Evolutionary conservation across 164 flowering plant genomes (phyloP), one percentile per base, ranked within the genome.

Genomic region (Nelumbo lutea): DNA sequence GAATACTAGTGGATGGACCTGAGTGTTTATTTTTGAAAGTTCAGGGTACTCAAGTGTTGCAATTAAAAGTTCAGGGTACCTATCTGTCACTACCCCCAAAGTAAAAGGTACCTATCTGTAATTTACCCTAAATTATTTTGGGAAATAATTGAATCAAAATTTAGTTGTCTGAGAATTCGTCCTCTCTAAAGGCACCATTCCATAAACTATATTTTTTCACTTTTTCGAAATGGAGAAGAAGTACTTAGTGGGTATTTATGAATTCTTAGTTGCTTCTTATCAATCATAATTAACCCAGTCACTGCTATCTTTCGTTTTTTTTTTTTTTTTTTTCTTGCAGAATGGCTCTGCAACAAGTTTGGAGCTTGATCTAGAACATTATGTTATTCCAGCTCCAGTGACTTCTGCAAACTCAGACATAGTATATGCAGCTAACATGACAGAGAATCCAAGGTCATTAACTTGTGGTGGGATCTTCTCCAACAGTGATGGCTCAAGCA

Each of bases 331-430:
- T 68, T 67, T 38, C 40, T 9, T 15, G 38, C 87, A 95, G 98
- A 80, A 79, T 86, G 87, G 87, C 60, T 75, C 94, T 68, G 78
- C 96, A 14, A 84, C 88, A 68, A 89, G 81, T 79, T 85, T 95
- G 87, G 99, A 95, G 84, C 97, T 87, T 73, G 99, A 95, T 82
- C 83, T 95, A 66, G 97, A 95, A 77, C 97, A 89, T 67, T 95
- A 95, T 82, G 90, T 88, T 71, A 87, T 95, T 77, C 97, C 99
- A 62, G 88, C 97, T 79, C 97, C 99, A 51, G 48, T 82, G 55
- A 72, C 82, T 73, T 65, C 78, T 65, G 85, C 91, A 53, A 85
- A 81, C 71, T 80, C 90, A 44, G 83, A 78, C 64, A 72, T 72
- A 52, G 84, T 87, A 58, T 95, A 95, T 84, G 93, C 97, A 61